phyloP scores from a whole-genome alignment of 345 rosid species.

The Corchorus capsularis region DNA sequence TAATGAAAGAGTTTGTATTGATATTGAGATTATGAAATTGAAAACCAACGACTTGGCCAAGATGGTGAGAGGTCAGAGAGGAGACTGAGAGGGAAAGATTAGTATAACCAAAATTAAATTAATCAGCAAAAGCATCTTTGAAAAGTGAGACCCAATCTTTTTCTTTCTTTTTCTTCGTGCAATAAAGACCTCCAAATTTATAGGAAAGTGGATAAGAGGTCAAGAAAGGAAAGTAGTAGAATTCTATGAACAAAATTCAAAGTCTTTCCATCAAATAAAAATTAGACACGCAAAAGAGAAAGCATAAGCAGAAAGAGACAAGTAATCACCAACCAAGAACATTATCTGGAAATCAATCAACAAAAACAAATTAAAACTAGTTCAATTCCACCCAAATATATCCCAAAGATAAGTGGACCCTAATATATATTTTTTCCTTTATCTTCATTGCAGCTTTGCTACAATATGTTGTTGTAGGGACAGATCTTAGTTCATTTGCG shows the following conservation, averaged over 20 bases:
- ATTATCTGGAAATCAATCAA: not conserved
- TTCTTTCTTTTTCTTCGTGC: not conserved
- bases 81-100: not conserved
- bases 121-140: not conserved
- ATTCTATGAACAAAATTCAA: not conserved
- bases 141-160: not conserved
- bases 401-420: constrained; percentile 31
- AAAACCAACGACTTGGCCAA: not conserved
- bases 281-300: not conserved
- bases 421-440: not conserved
- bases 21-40: not conserved
- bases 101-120: not conserved
- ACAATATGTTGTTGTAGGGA: constrained; percentile 23
- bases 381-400: constrained; percentile 26
- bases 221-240: not conserved
- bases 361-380: not conserved
- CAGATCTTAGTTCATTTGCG: constrained; percentile 33
- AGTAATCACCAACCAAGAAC: constrained; percentile 19
- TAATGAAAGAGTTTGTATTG: not conserved
- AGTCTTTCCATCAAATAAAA: not conserved
- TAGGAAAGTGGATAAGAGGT: not conserved
- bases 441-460: constrained; percentile 6
- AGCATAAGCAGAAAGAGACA: constrained; percentile 7
- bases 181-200: not conserved
- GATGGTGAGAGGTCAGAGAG: not conserved